These are phyloP conservation scores for Talaromyces atroroseus DNA, from an alignment of 2,329 filamentous ascomycete species.

Conservation along the genomic window DNA sequence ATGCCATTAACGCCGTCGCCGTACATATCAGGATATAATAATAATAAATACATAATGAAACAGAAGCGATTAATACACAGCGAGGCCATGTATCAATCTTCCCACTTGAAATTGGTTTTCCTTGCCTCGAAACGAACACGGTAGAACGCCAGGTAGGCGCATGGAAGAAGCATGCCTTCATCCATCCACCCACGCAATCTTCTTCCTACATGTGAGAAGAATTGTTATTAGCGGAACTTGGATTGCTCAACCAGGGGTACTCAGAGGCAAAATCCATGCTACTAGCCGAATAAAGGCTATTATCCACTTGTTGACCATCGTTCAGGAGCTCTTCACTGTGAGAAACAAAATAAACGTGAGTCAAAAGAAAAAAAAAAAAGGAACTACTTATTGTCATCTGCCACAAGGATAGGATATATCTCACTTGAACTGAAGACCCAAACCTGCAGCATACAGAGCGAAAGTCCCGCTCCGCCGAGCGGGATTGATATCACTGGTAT, in stretches of 20 bases:
- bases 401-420: background rate
- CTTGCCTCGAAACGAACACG: no score
- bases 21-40: background rate
- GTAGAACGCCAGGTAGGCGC: no score
- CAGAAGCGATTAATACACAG: no score
- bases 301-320: background rate
- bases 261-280: background rate
- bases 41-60: no score
- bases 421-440: constrained; percentile 7
- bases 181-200: background rate
- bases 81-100: no score
- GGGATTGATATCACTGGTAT: background rate
- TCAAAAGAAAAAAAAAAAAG: no score
- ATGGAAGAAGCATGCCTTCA: no score
- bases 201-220: background rate
- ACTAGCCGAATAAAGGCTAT: background rate
- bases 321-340: background rate
- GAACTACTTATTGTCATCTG: background rate
- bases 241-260: background rate
- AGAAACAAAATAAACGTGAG: background rate
- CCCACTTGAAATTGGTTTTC: no score
- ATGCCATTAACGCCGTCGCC: background rate
- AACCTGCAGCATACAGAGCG: background rate
- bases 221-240: background rate
- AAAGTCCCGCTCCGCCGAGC: background rate